phyloP scores from a whole-genome alignment of 2,329 filamentous ascomycete species.

The Colletotrichum higginsianum region DNA sequence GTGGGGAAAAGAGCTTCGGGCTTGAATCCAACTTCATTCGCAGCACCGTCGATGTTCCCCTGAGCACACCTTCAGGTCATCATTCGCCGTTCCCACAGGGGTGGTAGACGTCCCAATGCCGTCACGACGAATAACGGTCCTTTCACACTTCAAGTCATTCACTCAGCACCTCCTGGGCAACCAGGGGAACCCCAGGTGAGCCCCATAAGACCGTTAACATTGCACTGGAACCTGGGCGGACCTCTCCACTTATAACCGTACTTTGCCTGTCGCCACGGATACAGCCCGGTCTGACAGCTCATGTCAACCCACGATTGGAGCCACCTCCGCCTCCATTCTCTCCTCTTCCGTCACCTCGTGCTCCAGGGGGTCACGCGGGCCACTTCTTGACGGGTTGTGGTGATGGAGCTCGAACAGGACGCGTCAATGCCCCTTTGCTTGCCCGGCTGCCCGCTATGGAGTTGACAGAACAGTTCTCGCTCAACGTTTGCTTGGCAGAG shows the following conservation, averaged over 20 bases:
- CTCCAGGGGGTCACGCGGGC: constrained; percentile 10
- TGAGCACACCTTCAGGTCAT: constrained; percentile 1
- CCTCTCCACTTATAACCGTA: constrained; percentile 43
- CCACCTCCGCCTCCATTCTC: constrained; percentile 29
- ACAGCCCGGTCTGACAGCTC: constrained; percentile 39
- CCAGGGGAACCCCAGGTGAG: constrained; percentile 19
- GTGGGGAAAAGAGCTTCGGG: constrained; percentile 2
- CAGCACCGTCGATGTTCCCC: constrained; percentile 12
- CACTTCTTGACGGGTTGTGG: constrained; percentile 13
- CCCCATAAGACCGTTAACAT: constrained; percentile 25
- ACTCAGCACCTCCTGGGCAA: constrained; percentile 1
- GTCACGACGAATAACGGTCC: constrained; percentile 9
- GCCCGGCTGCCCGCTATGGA: not conserved
- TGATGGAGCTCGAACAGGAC: constrained; percentile 14
- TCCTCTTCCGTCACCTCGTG: constrained; percentile 32
- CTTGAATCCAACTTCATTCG: constrained; percentile 30
- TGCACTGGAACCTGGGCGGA: constrained; percentile 19
- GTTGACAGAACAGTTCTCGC: not conserved
- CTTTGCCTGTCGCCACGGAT: constrained; percentile 29
- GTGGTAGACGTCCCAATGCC: constrained; percentile 14
- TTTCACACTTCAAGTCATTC: constrained; percentile 14
- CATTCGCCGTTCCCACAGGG: constrained; percentile 7
- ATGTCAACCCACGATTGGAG: constrained; percentile 34
- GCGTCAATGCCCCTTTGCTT: not conserved
- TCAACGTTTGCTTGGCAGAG: constrained; percentile 15